Percentiles rank a stretch among this genome's conserved stretches.
Conservation (phyloP, 2,329 filamentous ascomycete species). For the Aspergillus sp. region DNA sequence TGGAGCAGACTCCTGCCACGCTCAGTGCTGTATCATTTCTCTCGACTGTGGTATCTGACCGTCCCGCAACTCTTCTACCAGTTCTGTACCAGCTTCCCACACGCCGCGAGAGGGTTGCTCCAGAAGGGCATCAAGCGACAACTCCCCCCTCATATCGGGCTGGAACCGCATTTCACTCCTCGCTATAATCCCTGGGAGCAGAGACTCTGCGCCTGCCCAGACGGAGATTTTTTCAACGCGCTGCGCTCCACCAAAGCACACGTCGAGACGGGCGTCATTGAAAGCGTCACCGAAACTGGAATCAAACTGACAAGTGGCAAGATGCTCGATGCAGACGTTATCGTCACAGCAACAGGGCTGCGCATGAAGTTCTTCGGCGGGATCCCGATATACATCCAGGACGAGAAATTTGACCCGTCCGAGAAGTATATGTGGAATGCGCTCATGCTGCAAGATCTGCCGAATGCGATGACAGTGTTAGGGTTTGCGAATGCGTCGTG, state of each 20-base stretch:
- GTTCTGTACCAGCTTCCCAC: slow-evolving; percentile 54
- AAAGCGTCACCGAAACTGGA: slow-evolving; percentile 43
- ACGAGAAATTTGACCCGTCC: slow-evolving; percentile 18
- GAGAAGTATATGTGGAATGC: slow-evolving; percentile 32
- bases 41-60: neutral
- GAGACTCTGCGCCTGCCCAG: slow-evolving; percentile 64
- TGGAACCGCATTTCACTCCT: slow-evolving; percentile 63
- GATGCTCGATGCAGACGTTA: slow-evolving; percentile 32
- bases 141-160: slow-evolving; percentile 53
- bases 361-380: slow-evolving; percentile 34
- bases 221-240: slow-evolving; percentile 56
- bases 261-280: slow-evolving; percentile 54
- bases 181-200: slow-evolving; percentile 67
- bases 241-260: slow-evolving; percentile 48
- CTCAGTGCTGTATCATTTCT: neutral
- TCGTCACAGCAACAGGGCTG: slow-evolving; percentile 42
- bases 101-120: slow-evolving; percentile 45
- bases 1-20: neutral
- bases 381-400: slow-evolving; percentile 29
- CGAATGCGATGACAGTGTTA: too few relatives aligned
- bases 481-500: too few relatives aligned
- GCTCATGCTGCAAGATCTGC: too few relatives aligned
- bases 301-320: slow-evolving; percentile 47
- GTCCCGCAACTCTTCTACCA: slow-evolving; percentile 34
- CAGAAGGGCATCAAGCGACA: slow-evolving; percentile 43